Evolutionary conservation across 108 stramenopile genomes (phyloP), one percentile per base, ranked within the genome.

Genomic region (Cyclotella choctawhatcheeana): DNA sequence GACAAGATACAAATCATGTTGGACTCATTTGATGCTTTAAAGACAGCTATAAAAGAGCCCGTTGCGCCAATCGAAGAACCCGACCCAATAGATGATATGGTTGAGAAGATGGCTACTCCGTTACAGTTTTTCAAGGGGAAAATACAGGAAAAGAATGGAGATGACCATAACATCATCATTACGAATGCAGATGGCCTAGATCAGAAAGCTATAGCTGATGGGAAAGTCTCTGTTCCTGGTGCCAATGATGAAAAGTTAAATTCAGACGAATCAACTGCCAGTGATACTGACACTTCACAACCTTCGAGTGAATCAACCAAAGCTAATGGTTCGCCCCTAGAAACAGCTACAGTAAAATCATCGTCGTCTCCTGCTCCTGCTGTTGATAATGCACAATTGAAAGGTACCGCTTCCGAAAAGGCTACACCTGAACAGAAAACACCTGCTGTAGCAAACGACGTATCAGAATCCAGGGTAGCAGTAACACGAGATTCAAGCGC

Each of bases 31-130:
- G 40, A 60, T 40, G 37, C 59, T 21, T 12, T 60, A 18, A 60
- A 13, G 20, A 37, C 59, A 18, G 20, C 59, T 22, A 21, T 40
- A 13, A 22, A 7, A 21, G 32, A 34, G 5, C 35, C 59, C 5
- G 59, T 3, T 2, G 55, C 29, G 29, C 55, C 55, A 1, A 31
- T 3, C 1, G 13, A 56, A 12, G 55, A 56, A 4, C 51, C 51
- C 51, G 29, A 40, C 12, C 37, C 6, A 21, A 22, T 60, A 24
- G 59, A 60, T 21, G 59, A 60, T 24, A 60, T 60, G 59, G 35
- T 60, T 18, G 59, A 60, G 40, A 60, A 40, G 20, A 60, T 60
- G 59, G 59, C 59, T 20, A 60, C 43, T 21, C 59, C 59, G 1
- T 43, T 60, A 30, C 37, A 60, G 29, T 40, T 60, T 60, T 24